phyloP scores from a whole-genome alignment of 805 yeast genomes.

The Myxozyma vanderwaltii region DNA sequence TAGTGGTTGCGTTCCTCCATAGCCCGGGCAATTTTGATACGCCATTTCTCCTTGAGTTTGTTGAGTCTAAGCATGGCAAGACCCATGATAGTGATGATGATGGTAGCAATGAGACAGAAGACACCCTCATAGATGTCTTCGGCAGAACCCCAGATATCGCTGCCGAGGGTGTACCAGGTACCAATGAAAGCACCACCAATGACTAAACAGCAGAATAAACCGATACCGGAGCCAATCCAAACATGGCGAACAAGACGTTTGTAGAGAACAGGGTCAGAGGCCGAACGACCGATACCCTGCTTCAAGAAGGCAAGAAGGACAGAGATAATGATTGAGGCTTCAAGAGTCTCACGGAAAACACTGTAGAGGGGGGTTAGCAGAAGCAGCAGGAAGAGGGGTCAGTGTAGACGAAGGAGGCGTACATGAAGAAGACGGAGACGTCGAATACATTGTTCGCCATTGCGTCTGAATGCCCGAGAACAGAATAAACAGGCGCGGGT shows the following conservation, averaged over 20 bases:
- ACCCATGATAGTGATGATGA: constrained; percentile 91
- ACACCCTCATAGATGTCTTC: constrained; percentile 98
- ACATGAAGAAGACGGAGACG: constrained; percentile 37
- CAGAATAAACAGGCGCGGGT: constrained; percentile 1
- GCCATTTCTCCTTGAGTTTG: constrained; percentile 97
- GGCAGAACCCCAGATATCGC: constrained; percentile 82
- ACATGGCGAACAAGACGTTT: constrained; percentile 73
- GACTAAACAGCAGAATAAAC: constrained; percentile 75
- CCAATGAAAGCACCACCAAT: constrained; percentile 95
- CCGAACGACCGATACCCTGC: constrained; percentile 69
- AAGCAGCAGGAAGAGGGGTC: too few relatives aligned
- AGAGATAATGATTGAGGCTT: constrained; percentile 88
- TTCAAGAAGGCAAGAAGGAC: constrained; percentile 88
- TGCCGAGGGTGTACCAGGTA: constrained; percentile 77
- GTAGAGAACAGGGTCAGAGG: constrained; percentile 49
- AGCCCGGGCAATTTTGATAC: constrained; percentile 88
- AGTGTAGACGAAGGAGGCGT: not conserved
- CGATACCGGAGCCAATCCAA: constrained; percentile 77
- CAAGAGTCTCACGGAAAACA: constrained; percentile 89
- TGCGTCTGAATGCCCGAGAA: constrained; percentile 2
- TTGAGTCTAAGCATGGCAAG: constrained; percentile 93
- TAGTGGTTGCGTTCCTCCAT: constrained; percentile 46
- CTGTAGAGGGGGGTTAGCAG: not conserved
- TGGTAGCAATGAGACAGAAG: constrained; percentile 85
- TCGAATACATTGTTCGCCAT: constrained; percentile 61